Conservation (phyloP, 352 stramenopile species). For the Halophytophthora batemanensis region DNA sequence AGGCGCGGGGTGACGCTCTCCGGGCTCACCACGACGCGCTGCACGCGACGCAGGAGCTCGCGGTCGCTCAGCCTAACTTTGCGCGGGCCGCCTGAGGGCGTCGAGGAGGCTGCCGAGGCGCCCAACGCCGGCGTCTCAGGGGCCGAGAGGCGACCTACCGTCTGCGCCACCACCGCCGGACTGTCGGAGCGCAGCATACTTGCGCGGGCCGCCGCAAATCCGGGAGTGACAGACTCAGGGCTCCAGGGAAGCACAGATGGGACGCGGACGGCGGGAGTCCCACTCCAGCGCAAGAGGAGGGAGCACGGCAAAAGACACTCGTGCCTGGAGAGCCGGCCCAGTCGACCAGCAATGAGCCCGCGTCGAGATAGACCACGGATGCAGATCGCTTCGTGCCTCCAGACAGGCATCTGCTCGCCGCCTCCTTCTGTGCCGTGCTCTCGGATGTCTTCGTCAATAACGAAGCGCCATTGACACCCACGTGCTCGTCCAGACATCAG, state of each 20-base stretch:
- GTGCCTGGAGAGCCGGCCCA: no score
- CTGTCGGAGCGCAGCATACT: constrained; percentile 11
- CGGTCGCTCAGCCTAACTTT: constrained; percentile 24
- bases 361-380: no score
- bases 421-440: no score
- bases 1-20: constrained; percentile 9
- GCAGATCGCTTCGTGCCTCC: no score
- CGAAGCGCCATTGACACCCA: no score
- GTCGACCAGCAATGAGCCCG: no score
- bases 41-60: constrained; percentile 26
- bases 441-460: no score
- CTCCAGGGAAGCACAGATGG: background rate
- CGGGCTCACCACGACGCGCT: constrained; percentile 18
- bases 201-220: constrained; percentile 23
- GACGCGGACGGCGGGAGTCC: background rate
- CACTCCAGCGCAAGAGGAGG: no score
- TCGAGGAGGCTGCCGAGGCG: constrained; percentile 19
- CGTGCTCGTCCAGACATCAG: no score
- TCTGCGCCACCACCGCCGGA: constrained; percentile 2
- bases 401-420: no score
- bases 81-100: constrained; percentile 5
- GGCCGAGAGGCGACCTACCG: no score
- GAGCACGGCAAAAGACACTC: no score
- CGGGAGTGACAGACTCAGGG: constrained; percentile 20
- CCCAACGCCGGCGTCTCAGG: constrained; percentile 2